Evolutionary conservation across 768 basidiomycete genomes (phyloP).

Genomic region (Cystoderma amianthinum): DNA sequence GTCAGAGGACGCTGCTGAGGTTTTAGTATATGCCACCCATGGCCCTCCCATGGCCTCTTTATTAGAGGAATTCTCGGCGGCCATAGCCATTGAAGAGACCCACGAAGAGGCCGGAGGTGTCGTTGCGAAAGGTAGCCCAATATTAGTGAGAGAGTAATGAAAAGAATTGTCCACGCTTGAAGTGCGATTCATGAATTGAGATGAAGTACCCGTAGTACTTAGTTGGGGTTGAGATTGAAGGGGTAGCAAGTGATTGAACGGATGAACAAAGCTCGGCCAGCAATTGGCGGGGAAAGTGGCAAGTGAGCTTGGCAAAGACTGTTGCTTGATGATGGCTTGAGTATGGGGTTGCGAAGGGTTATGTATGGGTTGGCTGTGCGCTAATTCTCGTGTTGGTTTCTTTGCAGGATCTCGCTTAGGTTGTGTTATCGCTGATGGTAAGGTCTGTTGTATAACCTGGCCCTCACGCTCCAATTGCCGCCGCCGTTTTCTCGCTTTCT

Average conservation of each 20-base stretch:
- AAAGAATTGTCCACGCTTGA: neutral
- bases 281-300: too few relatives aligned
- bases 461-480: conserved; percentile 27
- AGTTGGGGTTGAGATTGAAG: neutral
- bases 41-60: neutral
- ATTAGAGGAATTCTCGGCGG: conserved; percentile 13
- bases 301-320: too few relatives aligned
- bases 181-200: neutral
- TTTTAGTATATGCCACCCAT: neutral
- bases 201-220: neutral
- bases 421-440: too few relatives aligned
- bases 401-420: too few relatives aligned
- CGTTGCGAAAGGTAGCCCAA: too few relatives aligned
- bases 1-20: neutral
- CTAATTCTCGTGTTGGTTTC: too few relatives aligned
- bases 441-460: too few relatives aligned
- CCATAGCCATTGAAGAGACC: conserved; percentile 36
- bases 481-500: conserved; percentile 34
- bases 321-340: too few relatives aligned
- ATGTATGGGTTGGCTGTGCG: too few relatives aligned
- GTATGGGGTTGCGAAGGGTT: too few relatives aligned
- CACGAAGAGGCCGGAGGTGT: conserved; percentile 19
- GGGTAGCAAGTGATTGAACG: neutral
- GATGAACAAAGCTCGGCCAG: neutral
- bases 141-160: neutral